Evolutionary conservation across 1,284 basidiomycete species (phyloP).

Genomic region (Ustilago xerochloae): DNA sequence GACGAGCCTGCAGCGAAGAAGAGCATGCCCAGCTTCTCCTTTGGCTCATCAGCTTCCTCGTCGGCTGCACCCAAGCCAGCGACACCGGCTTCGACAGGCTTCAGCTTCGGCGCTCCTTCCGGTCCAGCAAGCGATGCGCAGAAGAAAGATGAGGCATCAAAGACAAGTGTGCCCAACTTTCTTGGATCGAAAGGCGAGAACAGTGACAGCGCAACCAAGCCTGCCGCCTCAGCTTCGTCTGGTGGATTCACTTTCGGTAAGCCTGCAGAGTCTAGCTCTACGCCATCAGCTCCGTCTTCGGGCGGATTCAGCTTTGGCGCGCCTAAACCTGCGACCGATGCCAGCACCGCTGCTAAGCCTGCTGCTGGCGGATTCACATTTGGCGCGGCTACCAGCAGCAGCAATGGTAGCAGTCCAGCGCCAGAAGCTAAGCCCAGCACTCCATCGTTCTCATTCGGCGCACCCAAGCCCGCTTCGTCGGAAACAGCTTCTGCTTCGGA

Average conservation of each 20-base stretch:
- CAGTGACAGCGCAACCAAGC: slow-evolving; percentile 19
- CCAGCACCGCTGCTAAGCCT: slow-evolving; percentile 12
- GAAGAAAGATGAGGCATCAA: slow-evolving; percentile 29
- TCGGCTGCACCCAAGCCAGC: slow-evolving; percentile 1
- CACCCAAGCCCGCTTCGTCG: slow-evolving; percentile 4
- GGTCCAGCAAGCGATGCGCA: slow-evolving; percentile 1
- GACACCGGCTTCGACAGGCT: slow-evolving; percentile 3
- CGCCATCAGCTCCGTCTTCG: slow-evolving; percentile 1
- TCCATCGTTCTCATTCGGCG: slow-evolving; percentile 23
- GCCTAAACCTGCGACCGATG: slow-evolving; percentile 11
- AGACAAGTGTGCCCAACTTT: slow-evolving; percentile 31
- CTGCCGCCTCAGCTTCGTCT: not conserved
- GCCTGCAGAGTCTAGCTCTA: slow-evolving; percentile 15
- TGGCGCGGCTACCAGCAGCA: too few relatives aligned
- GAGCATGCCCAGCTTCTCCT: slow-evolving; percentile 48
- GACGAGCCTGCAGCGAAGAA: slow-evolving; percentile 37
- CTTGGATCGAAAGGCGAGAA: slow-evolving; percentile 39
- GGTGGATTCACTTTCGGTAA: slow-evolving; percentile 47
- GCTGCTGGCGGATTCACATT: slow-evolving; percentile 24
- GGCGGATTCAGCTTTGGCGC: slow-evolving; percentile 32
- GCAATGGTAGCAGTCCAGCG: slow-evolving; percentile 13
- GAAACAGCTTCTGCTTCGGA: not conserved
- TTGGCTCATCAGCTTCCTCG: slow-evolving; percentile 28
- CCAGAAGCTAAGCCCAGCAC: slow-evolving; percentile 12
- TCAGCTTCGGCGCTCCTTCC: slow-evolving; percentile 33